Conservation (phyloP, 352 stramenopile species). For the Phytophthora citricola region DNA sequence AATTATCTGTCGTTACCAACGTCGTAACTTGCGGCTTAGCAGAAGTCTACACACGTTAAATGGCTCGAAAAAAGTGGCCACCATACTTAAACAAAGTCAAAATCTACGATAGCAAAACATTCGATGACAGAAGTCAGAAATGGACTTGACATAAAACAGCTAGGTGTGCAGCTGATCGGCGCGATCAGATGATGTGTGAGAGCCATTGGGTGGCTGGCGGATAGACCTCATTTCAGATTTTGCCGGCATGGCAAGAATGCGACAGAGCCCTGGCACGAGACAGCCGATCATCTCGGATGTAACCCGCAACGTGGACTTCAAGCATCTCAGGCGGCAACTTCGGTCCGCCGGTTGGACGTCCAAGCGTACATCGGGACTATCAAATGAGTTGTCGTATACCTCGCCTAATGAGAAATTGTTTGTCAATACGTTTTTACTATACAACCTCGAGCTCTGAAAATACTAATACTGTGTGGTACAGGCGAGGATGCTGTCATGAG, state of each 20-base stretch:
- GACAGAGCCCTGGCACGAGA: not conserved
- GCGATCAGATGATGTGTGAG: not conserved
- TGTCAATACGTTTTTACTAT: too few species aligned
- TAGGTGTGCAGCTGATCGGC: not conserved
- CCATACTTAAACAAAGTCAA: constrained; percentile 13
- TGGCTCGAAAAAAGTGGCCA: constrained; percentile 5
- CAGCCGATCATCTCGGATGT: too few species aligned
- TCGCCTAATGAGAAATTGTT: too few species aligned
- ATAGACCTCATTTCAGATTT: constrained; percentile 1
- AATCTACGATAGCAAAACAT: not conserved
- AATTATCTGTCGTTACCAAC: not conserved
- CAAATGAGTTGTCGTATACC: too few species aligned
- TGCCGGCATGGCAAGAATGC: not conserved
- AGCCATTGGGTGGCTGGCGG: not conserved
- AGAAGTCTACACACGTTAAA: not conserved
- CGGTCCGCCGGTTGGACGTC: too few species aligned
- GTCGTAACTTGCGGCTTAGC: constrained; percentile 13
- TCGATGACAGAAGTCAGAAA: not conserved
- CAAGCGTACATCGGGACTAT: too few species aligned
- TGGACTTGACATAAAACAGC: not conserved
- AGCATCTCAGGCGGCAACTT: too few species aligned
- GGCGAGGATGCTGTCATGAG: too few species aligned
- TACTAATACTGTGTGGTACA: too few species aligned
- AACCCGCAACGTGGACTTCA: too few species aligned
- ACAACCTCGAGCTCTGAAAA: too few species aligned